phyloP scores from a whole-genome alignment of 192 early-diverging fungal species.

The Coemansia aciculifera region DNA sequence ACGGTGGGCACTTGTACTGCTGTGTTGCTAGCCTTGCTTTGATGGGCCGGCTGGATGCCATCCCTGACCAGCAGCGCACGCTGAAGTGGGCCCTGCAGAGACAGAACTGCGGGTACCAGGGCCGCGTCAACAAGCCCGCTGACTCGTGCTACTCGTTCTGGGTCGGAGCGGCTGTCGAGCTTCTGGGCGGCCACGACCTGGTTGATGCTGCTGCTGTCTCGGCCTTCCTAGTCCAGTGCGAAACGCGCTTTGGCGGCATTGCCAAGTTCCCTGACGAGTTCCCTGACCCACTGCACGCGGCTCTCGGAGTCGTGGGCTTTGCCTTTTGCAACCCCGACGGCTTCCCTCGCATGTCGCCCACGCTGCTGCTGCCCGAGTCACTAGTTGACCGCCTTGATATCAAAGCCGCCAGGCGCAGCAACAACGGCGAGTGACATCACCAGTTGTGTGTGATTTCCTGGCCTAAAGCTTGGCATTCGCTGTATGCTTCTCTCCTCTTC shows the following conservation, averaged over 20 bases:
- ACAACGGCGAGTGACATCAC: neutral
- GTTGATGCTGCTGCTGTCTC: conserved; percentile 19
- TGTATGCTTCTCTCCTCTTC: neutral
- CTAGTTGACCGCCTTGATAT: conserved; percentile 17
- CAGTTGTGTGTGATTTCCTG: neutral
- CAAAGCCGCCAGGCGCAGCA: neutral
- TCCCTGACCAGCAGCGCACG: conserved; percentile 57
- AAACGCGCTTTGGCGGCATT: conserved; percentile 48
- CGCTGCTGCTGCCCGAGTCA: conserved; percentile 42
- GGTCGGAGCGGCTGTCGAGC: conserved; percentile 78
- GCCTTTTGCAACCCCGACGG: conserved; percentile 35
- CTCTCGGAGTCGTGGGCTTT: conserved; percentile 46
- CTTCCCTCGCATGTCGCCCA: conserved; percentile 42
- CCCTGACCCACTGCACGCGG: conserved; percentile 51
- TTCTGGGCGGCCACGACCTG: conserved; percentile 49
- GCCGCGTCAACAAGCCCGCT: conserved; percentile 78
- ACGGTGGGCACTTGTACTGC: conserved; percentile 89
- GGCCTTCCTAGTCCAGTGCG: conserved; percentile 27
- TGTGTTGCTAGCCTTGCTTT: conserved; percentile 80
- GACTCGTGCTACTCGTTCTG: conserved; percentile 99
- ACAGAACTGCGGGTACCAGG: conserved; percentile 88
- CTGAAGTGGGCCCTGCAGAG: conserved; percentile 76
- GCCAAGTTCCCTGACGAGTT: conserved; percentile 34
- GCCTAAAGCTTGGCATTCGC: neutral
- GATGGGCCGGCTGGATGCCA: conserved; percentile 61